phyloP scores from a whole-genome alignment of 306 rosid genomes.

The Quercus engelmannii region DNA sequence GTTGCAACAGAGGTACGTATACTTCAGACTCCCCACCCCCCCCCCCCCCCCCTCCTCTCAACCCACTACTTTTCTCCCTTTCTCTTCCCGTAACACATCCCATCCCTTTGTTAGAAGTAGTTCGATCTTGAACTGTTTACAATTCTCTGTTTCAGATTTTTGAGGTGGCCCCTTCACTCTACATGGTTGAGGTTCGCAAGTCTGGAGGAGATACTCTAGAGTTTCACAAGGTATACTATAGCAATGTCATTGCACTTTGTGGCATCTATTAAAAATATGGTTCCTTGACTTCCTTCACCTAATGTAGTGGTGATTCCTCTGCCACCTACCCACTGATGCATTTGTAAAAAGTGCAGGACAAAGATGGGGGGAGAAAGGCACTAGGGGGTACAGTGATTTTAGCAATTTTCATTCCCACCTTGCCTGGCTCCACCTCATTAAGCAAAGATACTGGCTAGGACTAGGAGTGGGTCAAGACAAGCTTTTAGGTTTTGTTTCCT shows the following conservation, averaged over 20 bases:
- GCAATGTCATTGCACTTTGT: background rate
- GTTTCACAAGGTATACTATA: slow-evolving; percentile 66
- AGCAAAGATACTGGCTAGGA: background rate
- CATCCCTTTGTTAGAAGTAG: background rate
- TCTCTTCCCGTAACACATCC: background rate
- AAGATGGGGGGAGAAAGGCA: background rate
- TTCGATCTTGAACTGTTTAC: slow-evolving; percentile 3
- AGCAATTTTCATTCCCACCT: too few relatives aligned
- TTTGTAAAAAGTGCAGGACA: background rate
- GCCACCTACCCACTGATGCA: background rate
- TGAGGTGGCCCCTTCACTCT: slow-evolving; percentile 91
- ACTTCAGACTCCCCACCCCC: background rate
- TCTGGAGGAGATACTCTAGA: slow-evolving; percentile 89
- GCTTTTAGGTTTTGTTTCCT: background rate
- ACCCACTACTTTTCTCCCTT: background rate
- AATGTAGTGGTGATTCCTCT: background rate
- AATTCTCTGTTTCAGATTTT: slow-evolving; percentile 50
- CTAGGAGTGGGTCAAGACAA: background rate
- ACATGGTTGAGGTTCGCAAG: slow-evolving; percentile 92
- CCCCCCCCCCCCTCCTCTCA: accelerated
- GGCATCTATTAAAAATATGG: background rate
- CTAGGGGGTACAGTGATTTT: background rate
- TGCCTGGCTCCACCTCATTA: background rate
- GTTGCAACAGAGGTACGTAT: slow-evolving; percentile 79
- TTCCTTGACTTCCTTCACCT: background rate